These are phyloP conservation scores for Lactarius tabidus DNA, from an alignment of 768 basidiomycete genomes.

Conservation along the genomic window DNA sequence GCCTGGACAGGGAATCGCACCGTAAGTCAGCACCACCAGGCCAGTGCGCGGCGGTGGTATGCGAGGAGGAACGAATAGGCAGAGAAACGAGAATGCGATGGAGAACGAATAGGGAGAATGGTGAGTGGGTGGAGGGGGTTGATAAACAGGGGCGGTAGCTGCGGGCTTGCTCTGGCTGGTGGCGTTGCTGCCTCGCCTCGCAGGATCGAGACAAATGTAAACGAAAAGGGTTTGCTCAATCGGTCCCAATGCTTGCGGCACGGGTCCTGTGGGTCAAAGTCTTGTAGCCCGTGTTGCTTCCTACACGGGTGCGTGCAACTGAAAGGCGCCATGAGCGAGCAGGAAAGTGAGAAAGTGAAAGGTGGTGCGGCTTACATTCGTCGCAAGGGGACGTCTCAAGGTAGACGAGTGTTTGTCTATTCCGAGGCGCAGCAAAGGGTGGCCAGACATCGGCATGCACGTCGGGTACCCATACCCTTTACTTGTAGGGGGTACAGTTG, in stretches of 20 bases:
- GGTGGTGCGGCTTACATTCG: slow-evolving; percentile 50
- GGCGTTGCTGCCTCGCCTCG: slow-evolving; percentile 30
- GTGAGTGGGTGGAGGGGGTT: too few relatives aligned
- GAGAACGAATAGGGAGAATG: too few relatives aligned
- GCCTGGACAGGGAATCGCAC: slow-evolving; percentile 36
- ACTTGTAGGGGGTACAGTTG: slow-evolving; percentile 32
- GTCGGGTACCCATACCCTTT: slow-evolving; percentile 66
- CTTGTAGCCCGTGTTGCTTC: slow-evolving; percentile 73
- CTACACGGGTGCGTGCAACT: slow-evolving; percentile 34
- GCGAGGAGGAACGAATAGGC: not conserved
- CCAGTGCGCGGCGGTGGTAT: not conserved
- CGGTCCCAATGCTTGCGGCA: slow-evolving; percentile 70
- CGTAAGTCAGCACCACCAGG: slow-evolving; percentile 25
- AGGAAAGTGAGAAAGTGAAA: not conserved
- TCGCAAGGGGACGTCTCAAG: slow-evolving; percentile 60
- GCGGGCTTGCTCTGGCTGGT: slow-evolving; percentile 8
- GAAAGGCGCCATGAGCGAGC: not conserved
- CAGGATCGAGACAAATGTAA: slow-evolving; percentile 53
- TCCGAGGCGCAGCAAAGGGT: slow-evolving; percentile 54
- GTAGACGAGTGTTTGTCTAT: slow-evolving; percentile 65
- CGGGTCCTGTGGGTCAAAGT: slow-evolving; percentile 58
- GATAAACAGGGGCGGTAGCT: slow-evolving; percentile 24
- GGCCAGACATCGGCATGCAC: slow-evolving; percentile 55
- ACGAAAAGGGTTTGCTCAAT: slow-evolving; percentile 56
- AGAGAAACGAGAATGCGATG: not conserved